A percentile compares a stretch with the other conserved stretches of the same genome.
phyloP scores from a whole-genome alignment of 2,329 filamentous ascomycete genomes.

The Fusarium drepaniforme region DNA sequence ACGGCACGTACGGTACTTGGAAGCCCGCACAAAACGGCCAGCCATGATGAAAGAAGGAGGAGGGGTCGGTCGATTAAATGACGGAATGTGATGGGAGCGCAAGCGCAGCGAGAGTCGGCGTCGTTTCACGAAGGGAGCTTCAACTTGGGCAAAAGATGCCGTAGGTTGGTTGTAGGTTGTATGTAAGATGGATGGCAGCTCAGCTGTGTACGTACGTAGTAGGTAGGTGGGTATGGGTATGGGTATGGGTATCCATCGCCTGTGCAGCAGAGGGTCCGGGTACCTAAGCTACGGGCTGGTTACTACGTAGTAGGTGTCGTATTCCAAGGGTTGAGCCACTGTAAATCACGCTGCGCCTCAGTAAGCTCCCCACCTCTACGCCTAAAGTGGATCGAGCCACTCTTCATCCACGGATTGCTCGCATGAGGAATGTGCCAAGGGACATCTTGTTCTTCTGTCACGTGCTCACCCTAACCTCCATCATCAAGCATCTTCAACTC shows the following conservation, averaged over 20 bases:
- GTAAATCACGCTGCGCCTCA: conserved; percentile 42
- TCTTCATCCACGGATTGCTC: conserved; percentile 4
- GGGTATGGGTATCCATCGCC: not conserved
- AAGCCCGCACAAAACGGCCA: conserved; percentile 75
- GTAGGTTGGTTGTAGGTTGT: conserved; percentile 39
- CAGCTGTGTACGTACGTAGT: not conserved
- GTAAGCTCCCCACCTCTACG: conserved; percentile 31
- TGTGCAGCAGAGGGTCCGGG: not conserved
- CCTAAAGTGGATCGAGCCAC: conserved; percentile 26
- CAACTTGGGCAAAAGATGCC: conserved; percentile 38
- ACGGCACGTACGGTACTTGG: conserved; percentile 72
- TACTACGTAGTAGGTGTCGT: conserved; percentile 17
- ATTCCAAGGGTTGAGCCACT: conserved; percentile 36
- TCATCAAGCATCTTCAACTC: not conserved
- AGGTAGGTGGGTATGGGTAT: not conserved
- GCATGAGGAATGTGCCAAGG: conserved; percentile 18
- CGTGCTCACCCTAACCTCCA: conserved; percentile 24
- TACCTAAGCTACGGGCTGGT: conserved; percentile 18
- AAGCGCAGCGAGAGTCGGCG: conserved; percentile 20
- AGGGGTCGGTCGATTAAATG: conserved; percentile 14
- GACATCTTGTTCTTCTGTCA: conserved; percentile 28
- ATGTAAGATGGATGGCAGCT: conserved; percentile 35
- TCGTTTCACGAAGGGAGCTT: conserved; percentile 16
- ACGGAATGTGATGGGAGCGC: conserved; percentile 8
- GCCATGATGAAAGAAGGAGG: conserved; percentile 59